Conservation (phyloP, 2,329 filamentous ascomycete species). For the Pyrenophora seminiperda region DNA sequence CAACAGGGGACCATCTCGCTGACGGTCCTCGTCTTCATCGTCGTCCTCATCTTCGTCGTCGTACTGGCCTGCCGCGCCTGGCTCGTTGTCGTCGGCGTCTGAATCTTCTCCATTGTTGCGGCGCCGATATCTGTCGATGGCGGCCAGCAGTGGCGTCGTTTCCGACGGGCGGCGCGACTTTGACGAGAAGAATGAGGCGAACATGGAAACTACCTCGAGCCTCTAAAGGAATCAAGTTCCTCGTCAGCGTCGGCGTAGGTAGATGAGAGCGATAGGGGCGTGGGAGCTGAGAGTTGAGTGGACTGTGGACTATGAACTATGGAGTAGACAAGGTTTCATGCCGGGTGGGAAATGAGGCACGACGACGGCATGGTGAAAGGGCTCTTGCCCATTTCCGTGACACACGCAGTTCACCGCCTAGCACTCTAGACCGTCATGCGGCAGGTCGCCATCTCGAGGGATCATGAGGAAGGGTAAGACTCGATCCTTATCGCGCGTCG, state of each 20-base stretch:
- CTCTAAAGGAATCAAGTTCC: slow-evolving; percentile 14
- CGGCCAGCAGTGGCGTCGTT: slow-evolving; percentile 45
- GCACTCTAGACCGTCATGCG: slow-evolving; percentile 14
- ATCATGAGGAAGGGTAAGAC: slow-evolving; percentile 12
- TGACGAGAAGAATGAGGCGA: slow-evolving; percentile 45
- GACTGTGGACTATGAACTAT: too few relatives aligned
- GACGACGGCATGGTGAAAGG: slow-evolving; percentile 14
- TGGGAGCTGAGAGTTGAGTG: slow-evolving; percentile 2
- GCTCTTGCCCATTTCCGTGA: slow-evolving; percentile 16
- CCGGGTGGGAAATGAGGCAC: slow-evolving; percentile 17
- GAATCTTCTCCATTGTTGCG: slow-evolving; percentile 31
- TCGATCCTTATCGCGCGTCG: slow-evolving; percentile 14
- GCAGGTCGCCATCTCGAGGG: slow-evolving; percentile 10
- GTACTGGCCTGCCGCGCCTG: slow-evolving; percentile 28
- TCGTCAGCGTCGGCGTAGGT: slow-evolving; percentile 19
- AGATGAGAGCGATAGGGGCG: slow-evolving; percentile 8
- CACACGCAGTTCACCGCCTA: slow-evolving; percentile 14
- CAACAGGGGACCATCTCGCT: slow-evolving; percentile 44
- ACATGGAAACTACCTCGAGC: slow-evolving; percentile 38
- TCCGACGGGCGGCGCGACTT: slow-evolving; percentile 40
- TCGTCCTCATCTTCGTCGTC: slow-evolving; percentile 41
- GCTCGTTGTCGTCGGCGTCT: slow-evolving; percentile 29
- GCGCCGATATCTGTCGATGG: slow-evolving; percentile 37
- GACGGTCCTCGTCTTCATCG: slow-evolving; percentile 28
- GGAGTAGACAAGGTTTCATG: slow-evolving; percentile 16